Base-by-base conservation (phyloP, 2,329 filamentous ascomycete species). In the Trichoderma sp. region DNA sequence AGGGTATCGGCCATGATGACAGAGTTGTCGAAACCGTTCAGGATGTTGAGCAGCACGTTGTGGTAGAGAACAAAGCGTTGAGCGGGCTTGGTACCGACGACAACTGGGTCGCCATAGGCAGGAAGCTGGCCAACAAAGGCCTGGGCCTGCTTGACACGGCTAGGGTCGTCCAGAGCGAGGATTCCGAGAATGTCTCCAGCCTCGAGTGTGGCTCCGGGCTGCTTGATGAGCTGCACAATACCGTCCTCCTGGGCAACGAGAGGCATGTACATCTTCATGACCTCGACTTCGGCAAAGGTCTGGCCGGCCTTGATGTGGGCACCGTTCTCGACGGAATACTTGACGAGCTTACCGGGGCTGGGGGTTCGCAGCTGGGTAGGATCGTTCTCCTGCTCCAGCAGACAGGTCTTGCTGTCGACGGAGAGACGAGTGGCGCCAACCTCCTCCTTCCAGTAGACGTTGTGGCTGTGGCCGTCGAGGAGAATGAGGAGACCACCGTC, bases 241-340 rank as follows among this genome's bases (percentile, higher is more conserved):
- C 97, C 97, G 81, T 98, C 97, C 85, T 99, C 97, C 83, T 95
- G 93, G 3, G 97, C 94, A 77, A 99, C 90, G 74, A 99, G 89
- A 81, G 97, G 97, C 97, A 99, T 99, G 90, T 98, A 98, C 97
- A 99, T 99, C 90, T 99, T 99, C 97, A 99, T 99, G 86, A 99
- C 97, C 86, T 99, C 97, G 56, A 99, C 96, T 85, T 99, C 97
- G 74, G 97, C 97, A 82, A 95, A 99, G 41, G 96, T 89, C 85
- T 98, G 94, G 75, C 96, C 96, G 80, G 97, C 95, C 85, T 91
- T 93, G 85, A 99, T 92, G 84, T 99, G 97, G 80, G 95, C 90
- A 77, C 97, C 97, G 81, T 97, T 98, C 85, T 98, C 97, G 2
- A 99, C 94, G 1, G 95, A 94, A 86, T 97, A 99, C 87, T 98